A percentile compares a stretch with the other conserved stretches of the same genome.
These are phyloP conservation scores for Neospermospora avenae DNA, from an alignment of 2,329 filamentous ascomycete genomes.

Conservation along the genomic window DNA sequence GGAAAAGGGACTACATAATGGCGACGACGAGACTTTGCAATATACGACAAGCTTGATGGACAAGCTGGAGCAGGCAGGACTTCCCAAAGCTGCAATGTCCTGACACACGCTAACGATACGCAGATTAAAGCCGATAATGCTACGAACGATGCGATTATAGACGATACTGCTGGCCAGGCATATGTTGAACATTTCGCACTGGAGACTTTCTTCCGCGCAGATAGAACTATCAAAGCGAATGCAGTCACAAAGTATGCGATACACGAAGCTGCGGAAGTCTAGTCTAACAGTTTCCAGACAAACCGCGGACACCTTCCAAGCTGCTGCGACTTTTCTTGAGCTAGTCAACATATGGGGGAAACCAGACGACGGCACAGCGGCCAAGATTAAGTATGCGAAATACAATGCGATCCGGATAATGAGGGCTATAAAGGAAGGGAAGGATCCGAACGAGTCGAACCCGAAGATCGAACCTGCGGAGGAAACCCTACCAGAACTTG, in stretches of 20 bases:
- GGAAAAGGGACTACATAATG: conserved; percentile 70
- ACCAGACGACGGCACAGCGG: conserved; percentile 68
- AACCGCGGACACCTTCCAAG: conserved; percentile 91
- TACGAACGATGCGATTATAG: conserved; percentile 76
- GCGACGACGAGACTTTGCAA: conserved; percentile 71
- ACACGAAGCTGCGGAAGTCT: not conserved
- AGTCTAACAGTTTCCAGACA: conserved; percentile 50
- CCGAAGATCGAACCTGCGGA: conserved; percentile 58
- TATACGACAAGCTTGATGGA: conserved; percentile 89
- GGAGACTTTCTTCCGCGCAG: conserved; percentile 80
- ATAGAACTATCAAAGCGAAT: conserved; percentile 39
- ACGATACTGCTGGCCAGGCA: conserved; percentile 82
- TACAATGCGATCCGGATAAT: conserved; percentile 90
- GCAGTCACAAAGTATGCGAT: conserved; percentile 76
- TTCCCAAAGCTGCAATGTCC: not conserved
- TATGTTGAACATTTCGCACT: conserved; percentile 93
- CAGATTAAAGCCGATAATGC: conserved; percentile 70
- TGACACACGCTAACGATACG: conserved; percentile 3
- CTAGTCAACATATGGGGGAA: conserved; percentile 80
- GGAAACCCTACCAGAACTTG: conserved; percentile 47
- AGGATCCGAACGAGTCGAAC: conserved; percentile 90
- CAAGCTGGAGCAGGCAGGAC: conserved; percentile 71
- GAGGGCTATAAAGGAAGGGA: conserved; percentile 84
- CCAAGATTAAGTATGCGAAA: conserved; percentile 95
- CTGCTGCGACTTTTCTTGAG: conserved; percentile 88